Evolutionary conservation across 371 early-diverging fungal genomes (phyloP), one percentile per base, ranked within the genome.

Genomic region (Blakeslea trispora): DNA sequence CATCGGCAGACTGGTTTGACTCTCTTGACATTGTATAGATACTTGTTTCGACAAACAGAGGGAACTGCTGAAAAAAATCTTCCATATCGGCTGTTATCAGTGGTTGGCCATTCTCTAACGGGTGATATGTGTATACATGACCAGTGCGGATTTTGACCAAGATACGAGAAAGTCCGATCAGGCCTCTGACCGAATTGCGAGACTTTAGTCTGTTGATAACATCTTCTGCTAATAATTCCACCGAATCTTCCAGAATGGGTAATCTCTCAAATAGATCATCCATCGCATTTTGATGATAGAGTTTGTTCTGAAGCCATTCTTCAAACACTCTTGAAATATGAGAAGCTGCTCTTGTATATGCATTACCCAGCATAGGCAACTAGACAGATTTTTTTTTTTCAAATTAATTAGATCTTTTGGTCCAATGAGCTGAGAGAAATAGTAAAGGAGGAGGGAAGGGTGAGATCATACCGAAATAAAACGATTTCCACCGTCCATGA

Each of bases 31-130:
- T 69, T 13, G 63, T 65, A 23, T 67, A 53, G 40, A 72, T 68
- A 19, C 55, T 57, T n/a, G 64, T 62, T 50, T 68, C 72, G 10
- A 68, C 63, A 60, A 68, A 72, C 14, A 72, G 48, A 5, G 72
- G 72, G 46, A 68, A 72, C 17, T 72, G 68, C 21, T 72, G 68
- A 48, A 72, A 72, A 32, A 72, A 68, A 21, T 65, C 72, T 19
- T 72, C 68, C 68, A 68, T 65, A 46, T 72, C 68, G 13, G 63
- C 63, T 8, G 65, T 64, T 15, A 65, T 64, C 13, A 72, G 45
- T 5, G 65, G 68, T 21, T 71, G 65, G n/a, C 66, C 66, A 45
- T 71, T 64, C 34, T 71, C 68, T 10, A 61, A 47, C 45, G 62
- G 60, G 47, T 67, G 68, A 48, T 68, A 68, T 10, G 59, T 63